Evolutionary conservation across 2,329 filamentous ascomycete genomes (phyloP).

Genomic region (Aspergillus hortae): DNA sequence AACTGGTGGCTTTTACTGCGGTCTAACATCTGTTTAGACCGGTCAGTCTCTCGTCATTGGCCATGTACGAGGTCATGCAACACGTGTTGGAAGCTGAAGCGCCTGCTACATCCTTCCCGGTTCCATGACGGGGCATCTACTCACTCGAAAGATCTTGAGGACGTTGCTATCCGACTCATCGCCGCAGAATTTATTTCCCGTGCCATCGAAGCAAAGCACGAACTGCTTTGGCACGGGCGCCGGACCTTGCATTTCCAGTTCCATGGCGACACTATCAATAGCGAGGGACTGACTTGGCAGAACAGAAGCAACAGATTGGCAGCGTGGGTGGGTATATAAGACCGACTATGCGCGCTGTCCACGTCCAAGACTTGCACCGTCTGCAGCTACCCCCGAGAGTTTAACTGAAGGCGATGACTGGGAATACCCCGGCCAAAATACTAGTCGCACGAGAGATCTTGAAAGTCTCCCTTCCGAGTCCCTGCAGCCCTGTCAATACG

Average conservation of each 20-base stretch:
- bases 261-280: conserved; percentile 4
- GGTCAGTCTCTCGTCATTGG: not conserved
- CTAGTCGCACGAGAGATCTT: not conserved
- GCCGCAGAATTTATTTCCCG: conserved; percentile 43
- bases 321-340: not conserved
- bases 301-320: conserved; percentile 3
- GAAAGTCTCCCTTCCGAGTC: conserved; percentile 3
- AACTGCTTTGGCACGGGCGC: conserved; percentile 31
- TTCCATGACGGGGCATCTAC: conserved; percentile 5
- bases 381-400: conserved; percentile 5
- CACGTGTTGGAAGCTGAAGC: too few relatives aligned
- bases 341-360: conserved; percentile 1
- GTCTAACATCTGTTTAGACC: conserved; percentile 34
- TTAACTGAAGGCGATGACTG: not conserved
- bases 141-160: conserved; percentile 44
- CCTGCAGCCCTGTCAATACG: conserved; percentile 10
- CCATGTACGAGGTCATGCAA: not conserved
- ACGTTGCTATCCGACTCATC: conserved; percentile 47
- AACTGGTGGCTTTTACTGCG: conserved; percentile 38
- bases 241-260: conserved; percentile 3
- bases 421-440: conserved; percentile 1
- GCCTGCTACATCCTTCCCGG: too few relatives aligned
- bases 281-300: not conserved
- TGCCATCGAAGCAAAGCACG: conserved; percentile 44
- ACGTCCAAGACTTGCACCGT: conserved; percentile 2